phyloP scores from a whole-genome alignment of 371 early-diverging fungal species.

The Mortierella sp. region DNA sequence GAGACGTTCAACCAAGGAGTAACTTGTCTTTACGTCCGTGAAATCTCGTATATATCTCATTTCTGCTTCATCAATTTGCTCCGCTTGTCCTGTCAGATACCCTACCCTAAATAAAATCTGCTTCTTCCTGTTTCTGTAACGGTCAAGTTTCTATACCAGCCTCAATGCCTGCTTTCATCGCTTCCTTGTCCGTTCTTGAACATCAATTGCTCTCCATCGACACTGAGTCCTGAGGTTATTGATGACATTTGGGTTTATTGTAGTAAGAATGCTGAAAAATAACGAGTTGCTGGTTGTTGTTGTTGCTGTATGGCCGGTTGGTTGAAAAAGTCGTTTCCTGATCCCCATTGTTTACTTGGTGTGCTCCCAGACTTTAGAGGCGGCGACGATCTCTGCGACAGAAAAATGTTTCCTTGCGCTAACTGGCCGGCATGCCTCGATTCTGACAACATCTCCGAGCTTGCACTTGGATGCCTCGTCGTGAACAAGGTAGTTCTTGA shows the following conservation, averaged over 20 bases:
- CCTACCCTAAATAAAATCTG: conserved; percentile 2
- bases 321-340: background rate
- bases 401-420: conserved; percentile 91
- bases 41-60: background rate
- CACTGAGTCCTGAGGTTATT: background rate
- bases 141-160: background rate
- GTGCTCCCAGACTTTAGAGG: conserved; percentile 54
- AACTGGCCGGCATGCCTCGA: conserved; percentile 91
- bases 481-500: conserved; percentile 90
- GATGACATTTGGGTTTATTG: conserved; percentile 1
- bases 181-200: background rate
- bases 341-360: conserved; percentile 28
- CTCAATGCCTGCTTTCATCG: too few relatives aligned
- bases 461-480: conserved; percentile 88
- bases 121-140: background rate
- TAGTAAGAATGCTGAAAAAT: conserved; percentile 1
- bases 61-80: background rate
- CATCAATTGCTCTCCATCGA: background rate
- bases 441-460: conserved; percentile 93
- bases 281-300: background rate
- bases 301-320: background rate
- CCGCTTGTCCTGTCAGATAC: conserved; percentile 9
- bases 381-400: conserved; percentile 85
- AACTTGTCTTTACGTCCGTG: background rate
- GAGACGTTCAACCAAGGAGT: conserved; percentile 31